Conservation (phyloP, 2,329 filamentous ascomycete species). For the Nemania sp. region DNA sequence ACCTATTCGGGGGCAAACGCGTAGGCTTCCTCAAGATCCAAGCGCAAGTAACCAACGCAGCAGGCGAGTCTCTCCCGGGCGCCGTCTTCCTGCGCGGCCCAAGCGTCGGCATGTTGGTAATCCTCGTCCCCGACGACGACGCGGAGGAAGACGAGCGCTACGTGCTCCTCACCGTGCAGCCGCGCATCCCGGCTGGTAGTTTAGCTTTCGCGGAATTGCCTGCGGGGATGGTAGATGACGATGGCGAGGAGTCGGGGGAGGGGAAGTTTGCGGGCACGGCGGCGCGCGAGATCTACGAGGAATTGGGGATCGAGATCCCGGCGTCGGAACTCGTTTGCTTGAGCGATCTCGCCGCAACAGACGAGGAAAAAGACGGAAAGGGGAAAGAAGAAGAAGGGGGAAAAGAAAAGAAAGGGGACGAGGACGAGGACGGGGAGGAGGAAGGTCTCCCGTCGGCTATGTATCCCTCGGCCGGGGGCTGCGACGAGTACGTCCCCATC, state of each 20-base stretch:
- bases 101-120: slow-evolving; percentile 63
- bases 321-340: slow-evolving; percentile 53
- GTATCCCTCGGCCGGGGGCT: slow-evolving; percentile 62
- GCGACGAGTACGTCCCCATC: slow-evolving; percentile 63
- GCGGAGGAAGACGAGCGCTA: slow-evolving; percentile 49
- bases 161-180: slow-evolving; percentile 62
- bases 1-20: slow-evolving; percentile 51
- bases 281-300: slow-evolving; percentile 63
- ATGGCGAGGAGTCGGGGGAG: slow-evolving; percentile 29
- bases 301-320: slow-evolving; percentile 58
- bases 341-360: slow-evolving; percentile 51
- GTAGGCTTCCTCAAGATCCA: slow-evolving; percentile 62
- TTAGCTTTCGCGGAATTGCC: slow-evolving; percentile 60
- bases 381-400: slow-evolving; percentile 21
- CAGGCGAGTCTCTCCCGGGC: slow-evolving; percentile 56
- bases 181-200: slow-evolving; percentile 59
- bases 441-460: slow-evolving; percentile 52
- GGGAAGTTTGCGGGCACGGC: slow-evolving; percentile 60
- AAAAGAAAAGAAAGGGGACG: slow-evolving; percentile 31
- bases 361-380: not conserved
- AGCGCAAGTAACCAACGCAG: slow-evolving; percentile 51
- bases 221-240: slow-evolving; percentile 58
- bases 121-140: slow-evolving; percentile 57
- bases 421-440: slow-evolving; percentile 20
- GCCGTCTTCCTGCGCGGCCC: slow-evolving; percentile 61